Evolutionary conservation across 1,139 yeast species (phyloP), one percentile per base, ranked within the genome.

Genomic region (Tardiomyces digboiensis): DNA sequence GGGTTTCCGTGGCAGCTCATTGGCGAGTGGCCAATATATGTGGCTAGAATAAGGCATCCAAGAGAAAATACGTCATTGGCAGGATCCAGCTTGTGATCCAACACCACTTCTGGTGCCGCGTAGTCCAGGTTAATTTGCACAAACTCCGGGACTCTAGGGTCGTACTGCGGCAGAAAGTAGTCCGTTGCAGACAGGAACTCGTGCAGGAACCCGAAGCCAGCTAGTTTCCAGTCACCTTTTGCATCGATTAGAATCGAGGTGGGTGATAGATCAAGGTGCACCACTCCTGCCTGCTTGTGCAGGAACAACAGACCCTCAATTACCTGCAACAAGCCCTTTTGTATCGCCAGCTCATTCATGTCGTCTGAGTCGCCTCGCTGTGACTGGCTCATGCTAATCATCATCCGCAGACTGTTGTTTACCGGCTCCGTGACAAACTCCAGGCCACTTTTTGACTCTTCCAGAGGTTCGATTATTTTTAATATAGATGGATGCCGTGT

Each of bases 211-310:
- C 75, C 75, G 51, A 84, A 73, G 1, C 97, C 97, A 7, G 83
- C 75, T 2, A 91, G 62, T 62, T 89, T 91, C 97, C 97, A 93
- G 63, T 91, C 98, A 1, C 95, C 93, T 53, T 83, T 88, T 38
- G 78, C 80, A 52, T 84, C 89, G 21, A 91, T 74, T 48, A 82
- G 75, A 1, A 91, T 71, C 0, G 95, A 78, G 13, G 75, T 68
- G 1, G 98, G 98, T 51, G 81, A 82, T 26, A 93, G 55, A 52
- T 88, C 86, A 52, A 84, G 65, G 64, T 89, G 96, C 14, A 86
- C 82, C 26, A 79, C 75, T 18, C 80, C 74, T 21, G 95, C 85
- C 47, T 78, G 76, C 48, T 77, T 76, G 60, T 91, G 97, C 40
- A 91, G 71, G 57, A 91, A 91, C 51, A 82, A 82, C 39, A 91